phyloP scores from a whole-genome alignment of 345 rosid genomes.

The Salix koriyanagi region DNA sequence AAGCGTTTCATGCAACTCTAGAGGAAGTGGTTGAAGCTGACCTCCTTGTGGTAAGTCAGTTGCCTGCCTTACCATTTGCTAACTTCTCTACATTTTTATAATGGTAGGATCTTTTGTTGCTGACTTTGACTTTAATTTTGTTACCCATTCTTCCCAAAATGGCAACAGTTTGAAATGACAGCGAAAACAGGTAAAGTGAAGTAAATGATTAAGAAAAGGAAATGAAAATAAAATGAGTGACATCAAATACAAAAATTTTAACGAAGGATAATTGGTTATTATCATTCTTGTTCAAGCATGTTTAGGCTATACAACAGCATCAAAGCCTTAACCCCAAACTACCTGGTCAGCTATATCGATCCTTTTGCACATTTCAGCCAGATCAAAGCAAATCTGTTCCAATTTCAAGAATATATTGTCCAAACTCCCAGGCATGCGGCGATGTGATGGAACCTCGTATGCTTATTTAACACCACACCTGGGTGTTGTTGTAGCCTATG shows the following conservation, averaged over 20 bases:
- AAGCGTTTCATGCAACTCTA: constrained; percentile 91
- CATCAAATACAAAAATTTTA: not conserved
- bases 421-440: no score
- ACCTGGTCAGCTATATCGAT: no score
- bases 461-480: no score
- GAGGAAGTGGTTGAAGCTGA: constrained; percentile 96
- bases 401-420: no score
- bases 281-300: not conserved
- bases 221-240: not conserved
- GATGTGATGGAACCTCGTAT: no score
- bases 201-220: not conserved
- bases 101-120: not conserved
- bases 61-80: not conserved
- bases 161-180: not conserved
- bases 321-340: no score
- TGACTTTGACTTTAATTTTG: not conserved
- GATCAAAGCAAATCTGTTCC: no score
- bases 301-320: not conserved
- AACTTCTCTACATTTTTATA: not conserved
- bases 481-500: no score
- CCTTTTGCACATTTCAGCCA: no score
- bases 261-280: not conserved
- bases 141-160: not conserved
- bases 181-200: not conserved
- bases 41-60: constrained; percentile 69